Base-by-base conservation (phyloP, 164 flowering plant species). In the Kingdonia uniflora region DNA sequence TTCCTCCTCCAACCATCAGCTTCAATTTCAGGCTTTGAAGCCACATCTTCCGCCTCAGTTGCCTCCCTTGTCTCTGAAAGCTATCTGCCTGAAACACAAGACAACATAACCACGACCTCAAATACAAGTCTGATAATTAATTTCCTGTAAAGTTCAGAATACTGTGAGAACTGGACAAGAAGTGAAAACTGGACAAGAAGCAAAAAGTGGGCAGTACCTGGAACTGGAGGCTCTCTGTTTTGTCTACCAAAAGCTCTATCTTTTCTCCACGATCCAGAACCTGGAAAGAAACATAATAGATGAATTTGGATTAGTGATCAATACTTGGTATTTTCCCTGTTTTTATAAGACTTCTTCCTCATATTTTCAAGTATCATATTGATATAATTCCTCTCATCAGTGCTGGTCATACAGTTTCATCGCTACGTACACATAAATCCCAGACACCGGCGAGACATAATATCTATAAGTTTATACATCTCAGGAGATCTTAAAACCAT, bases 41-140 rank as follows among this genome's bases (percentile, higher is more conserved):
- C 99, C 99, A 88, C 99, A 92, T 92, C 66, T 74, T 84, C 46
- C 91, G 65, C 17, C 99, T 71, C 15, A 92, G 80, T 59, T 82
- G 91, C 77, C 99, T 68, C 11, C 99, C 96, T 57, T 92, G 99
- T 77, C 99, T 79, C 68, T 92, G 99, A 67, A 92, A 92, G 73
- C 87, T 86, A 67, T 92, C 99, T 12, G 97, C 96, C 98, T 92
- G 66, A 51, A 55, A 52, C 21, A 4, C 6, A n/a, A 33, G 45
- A 56, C 46, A 33, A 17, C 15, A n/a, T 24, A n/a, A n/a, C n/a
- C n/a, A n/a, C n/a, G n/a, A n/a, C n/a, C n/a, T 16, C 24, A 15
- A 15, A 17, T 16, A 54, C 38, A 19, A 47, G 24, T 6, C 46
- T 25, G 11, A n/a, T 6, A 7, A 29, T 6, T 17, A 17, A 26